Conservation (phyloP, 768 basidiomycete species). For the Lentinula sp. region DNA sequence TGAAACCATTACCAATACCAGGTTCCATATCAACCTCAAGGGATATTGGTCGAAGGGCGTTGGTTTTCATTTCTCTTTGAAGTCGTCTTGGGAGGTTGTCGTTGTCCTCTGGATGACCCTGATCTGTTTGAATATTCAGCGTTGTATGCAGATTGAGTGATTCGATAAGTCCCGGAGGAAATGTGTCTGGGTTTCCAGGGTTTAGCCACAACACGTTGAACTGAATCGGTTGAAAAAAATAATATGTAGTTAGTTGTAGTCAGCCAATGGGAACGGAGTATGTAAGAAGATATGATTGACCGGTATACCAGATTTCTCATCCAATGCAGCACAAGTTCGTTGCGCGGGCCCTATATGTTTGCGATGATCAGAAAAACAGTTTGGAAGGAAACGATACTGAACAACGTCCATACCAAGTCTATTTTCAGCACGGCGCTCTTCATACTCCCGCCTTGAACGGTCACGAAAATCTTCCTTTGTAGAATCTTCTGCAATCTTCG, state of each 20-base stretch:
- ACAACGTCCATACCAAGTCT: slow-evolving; percentile 39
- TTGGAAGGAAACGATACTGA: background rate
- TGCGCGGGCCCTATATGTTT: slow-evolving; percentile 51
- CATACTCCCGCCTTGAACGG: slow-evolving; percentile 66
- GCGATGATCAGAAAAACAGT: background rate
- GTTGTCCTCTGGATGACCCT: slow-evolving; percentile 1
- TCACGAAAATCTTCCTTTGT: slow-evolving; percentile 60
- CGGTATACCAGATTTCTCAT: slow-evolving; percentile 65
- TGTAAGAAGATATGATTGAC: slow-evolving; percentile 29
- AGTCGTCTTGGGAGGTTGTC: slow-evolving; percentile 35
- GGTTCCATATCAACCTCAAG: slow-evolving; percentile 22
- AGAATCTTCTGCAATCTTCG: slow-evolving; percentile 50
- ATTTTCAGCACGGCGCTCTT: slow-evolving; percentile 68
- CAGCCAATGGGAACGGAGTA: background rate
- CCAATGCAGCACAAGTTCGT: slow-evolving; percentile 67
- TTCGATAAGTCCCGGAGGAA: slow-evolving; percentile 62
- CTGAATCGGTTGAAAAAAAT: slow-evolving; percentile 27
- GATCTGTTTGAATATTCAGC: slow-evolving; percentile 6
- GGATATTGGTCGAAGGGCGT: slow-evolving; percentile 55
- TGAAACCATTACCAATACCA: slow-evolving; percentile 24
- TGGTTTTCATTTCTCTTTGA: slow-evolving; percentile 67
- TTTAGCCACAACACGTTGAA: slow-evolving; percentile 82
- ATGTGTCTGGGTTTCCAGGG: slow-evolving; percentile 54
- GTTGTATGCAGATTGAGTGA: slow-evolving; percentile 40
- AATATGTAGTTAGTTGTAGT: background rate